Percentiles rank a stretch among this genome's conserved stretches.
Conservation (phyloP, 441 rosid genomes). For the Corymbia citriodora region DNA sequence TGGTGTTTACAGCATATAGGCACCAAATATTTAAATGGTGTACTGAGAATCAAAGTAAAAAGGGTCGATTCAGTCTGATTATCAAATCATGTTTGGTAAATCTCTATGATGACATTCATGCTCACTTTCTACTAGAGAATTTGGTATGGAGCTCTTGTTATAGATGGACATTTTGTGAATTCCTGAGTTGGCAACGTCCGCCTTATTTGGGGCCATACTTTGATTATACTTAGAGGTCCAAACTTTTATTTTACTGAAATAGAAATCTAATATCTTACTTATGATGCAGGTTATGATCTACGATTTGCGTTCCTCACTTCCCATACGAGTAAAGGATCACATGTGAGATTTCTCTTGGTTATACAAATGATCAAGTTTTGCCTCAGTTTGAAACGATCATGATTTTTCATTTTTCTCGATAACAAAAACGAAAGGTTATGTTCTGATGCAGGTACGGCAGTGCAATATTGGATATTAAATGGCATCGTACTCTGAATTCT, state of each 20-base stretch:
- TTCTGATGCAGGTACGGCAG: slow-evolving; percentile 67
- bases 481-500: slow-evolving; percentile 81
- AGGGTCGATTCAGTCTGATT: neutral
- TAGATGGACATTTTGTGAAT: neutral
- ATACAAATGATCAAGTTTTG: neutral
- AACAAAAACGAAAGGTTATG: neutral
- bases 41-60: neutral
- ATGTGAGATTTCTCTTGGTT: slow-evolving; percentile 45
- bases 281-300: slow-evolving; percentile 67
- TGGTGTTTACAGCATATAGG: neutral
- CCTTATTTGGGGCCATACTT: neutral
- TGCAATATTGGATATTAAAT: slow-evolving; percentile 79
- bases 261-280: neutral
- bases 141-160: neutral
- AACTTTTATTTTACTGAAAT: neutral
- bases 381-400: neutral
- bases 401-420: neutral
- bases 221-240: neutral
- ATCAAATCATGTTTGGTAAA: neutral
- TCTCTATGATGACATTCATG: neutral
- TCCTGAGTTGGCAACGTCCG: neutral
- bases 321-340: slow-evolving; percentile 79
- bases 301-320: slow-evolving; percentile 81
- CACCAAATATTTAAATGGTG: neutral
- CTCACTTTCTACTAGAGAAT: neutral